Percentiles rank a stretch among this genome's conserved stretches.
Conservation (phyloP, 2,329 filamentous ascomycete genomes). For the Microcyclospora pomicola region DNA sequence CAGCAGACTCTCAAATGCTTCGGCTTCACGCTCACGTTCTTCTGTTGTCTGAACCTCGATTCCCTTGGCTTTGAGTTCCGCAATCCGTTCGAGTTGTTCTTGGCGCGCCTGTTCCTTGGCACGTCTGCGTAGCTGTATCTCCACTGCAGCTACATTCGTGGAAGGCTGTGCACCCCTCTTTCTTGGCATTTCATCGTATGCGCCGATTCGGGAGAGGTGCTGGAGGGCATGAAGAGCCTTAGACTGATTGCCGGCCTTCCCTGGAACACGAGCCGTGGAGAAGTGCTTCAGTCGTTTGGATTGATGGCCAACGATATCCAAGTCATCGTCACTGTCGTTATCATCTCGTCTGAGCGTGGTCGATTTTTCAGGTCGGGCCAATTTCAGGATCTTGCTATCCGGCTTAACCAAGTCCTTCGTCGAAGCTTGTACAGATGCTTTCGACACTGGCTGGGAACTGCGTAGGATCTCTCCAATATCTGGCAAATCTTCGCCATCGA, state of each 20-base stretch:
- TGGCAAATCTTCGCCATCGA: constrained; percentile 17
- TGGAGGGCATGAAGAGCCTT: constrained; percentile 21
- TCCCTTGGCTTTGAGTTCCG: constrained; percentile 64
- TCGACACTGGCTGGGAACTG: constrained; percentile 10
- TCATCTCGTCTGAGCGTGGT: constrained; percentile 1
- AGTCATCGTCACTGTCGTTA: constrained; percentile 32
- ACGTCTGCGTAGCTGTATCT: constrained; percentile 51
- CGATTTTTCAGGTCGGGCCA: constrained; percentile 22
- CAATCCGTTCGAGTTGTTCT: constrained; percentile 64
- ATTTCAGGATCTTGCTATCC: constrained; percentile 13
- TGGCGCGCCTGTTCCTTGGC: constrained; percentile 67
- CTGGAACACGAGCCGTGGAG: constrained; percentile 23
- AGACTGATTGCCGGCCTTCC: constrained; percentile 12
- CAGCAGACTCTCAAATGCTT: constrained; percentile 76
- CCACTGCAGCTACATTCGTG: constrained; percentile 58
- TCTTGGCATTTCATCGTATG: constrained; percentile 27
- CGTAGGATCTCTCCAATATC: constrained; percentile 16
- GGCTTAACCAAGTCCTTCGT: not conserved
- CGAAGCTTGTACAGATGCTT: not conserved
- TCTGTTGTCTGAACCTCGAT: constrained; percentile 72
- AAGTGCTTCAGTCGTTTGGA: constrained; percentile 17
- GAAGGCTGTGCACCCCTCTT: constrained; percentile 43
- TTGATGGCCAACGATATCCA: constrained; percentile 46
- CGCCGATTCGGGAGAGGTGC: constrained; percentile 21
- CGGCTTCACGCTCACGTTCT: constrained; percentile 69